Percentiles rank a stretch among this genome's conserved stretches.
phyloP scores from a whole-genome alignment of 2,329 filamentous ascomycete species.

The Fusarium brachygibbosum region DNA sequence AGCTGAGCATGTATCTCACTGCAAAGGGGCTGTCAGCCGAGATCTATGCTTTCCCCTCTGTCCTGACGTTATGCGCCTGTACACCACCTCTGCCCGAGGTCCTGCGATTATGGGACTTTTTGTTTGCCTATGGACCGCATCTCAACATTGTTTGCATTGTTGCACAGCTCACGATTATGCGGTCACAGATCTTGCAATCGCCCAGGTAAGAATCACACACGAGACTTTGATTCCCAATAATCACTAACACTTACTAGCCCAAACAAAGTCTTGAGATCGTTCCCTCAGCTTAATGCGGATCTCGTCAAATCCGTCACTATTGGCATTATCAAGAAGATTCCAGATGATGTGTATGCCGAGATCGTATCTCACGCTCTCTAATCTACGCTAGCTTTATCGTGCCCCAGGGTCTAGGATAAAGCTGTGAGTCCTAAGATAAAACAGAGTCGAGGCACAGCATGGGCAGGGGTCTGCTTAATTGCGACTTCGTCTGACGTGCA shows the following conservation, averaged over 20 bases:
- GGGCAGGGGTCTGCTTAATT: slow-evolving; percentile 30
- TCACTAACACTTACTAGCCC: slow-evolving; percentile 72
- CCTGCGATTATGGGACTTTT: slow-evolving; percentile 92
- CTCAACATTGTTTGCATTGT: slow-evolving; percentile 97
- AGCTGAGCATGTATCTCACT: slow-evolving; percentile 85
- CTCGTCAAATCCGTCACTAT: slow-evolving; percentile 88
- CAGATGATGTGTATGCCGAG: slow-evolving; percentile 89
- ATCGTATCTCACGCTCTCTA: slow-evolving; percentile 88
- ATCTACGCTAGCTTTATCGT: slow-evolving; percentile 4
- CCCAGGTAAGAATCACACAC: slow-evolving; percentile 71
- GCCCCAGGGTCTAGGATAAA: not conserved
- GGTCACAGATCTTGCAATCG: slow-evolving; percentile 85
- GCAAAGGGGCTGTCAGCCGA: slow-evolving; percentile 91
- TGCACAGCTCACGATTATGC: slow-evolving; percentile 90
- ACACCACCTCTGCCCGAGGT: slow-evolving; percentile 96
- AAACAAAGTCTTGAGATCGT: slow-evolving; percentile 89
- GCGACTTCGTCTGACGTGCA: slow-evolving; percentile 27
- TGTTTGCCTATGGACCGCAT: slow-evolving; percentile 96
- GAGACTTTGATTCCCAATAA: not conserved
- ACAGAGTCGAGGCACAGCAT: slow-evolving; percentile 10
- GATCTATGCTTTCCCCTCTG: slow-evolving; percentile 96
- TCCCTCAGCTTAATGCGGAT: slow-evolving; percentile 85
- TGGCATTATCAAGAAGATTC: slow-evolving; percentile 89
- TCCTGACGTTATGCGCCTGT: slow-evolving; percentile 94
- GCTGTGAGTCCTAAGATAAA: slow-evolving; percentile 12